A percentile compares a stretch with the other conserved stretches of the same genome.
phyloP scores from a whole-genome alignment of 2,329 filamentous ascomycete genomes.

The Fusarium scirpi region DNA sequence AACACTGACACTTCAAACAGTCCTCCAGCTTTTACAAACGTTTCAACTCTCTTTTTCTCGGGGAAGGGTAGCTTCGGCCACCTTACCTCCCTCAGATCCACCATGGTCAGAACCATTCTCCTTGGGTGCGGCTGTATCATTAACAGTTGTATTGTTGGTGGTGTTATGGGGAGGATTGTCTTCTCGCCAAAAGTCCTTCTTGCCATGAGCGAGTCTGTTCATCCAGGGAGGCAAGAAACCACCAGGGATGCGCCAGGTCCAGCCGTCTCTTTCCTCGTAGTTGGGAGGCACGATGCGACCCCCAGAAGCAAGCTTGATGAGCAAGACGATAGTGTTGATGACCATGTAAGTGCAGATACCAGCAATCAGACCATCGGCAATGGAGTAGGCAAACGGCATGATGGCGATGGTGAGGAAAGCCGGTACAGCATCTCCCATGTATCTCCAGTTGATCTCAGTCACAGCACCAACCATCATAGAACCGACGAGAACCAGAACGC shows the following conservation, averaged over 20 bases:
- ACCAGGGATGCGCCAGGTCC: constrained; percentile 82
- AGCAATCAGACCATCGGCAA: constrained; percentile 86
- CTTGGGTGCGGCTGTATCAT: constrained; percentile 26
- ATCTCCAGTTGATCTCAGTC: constrained; percentile 88
- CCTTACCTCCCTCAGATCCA: constrained; percentile 42
- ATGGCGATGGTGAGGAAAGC: constrained; percentile 85
- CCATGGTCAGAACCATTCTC: constrained; percentile 43
- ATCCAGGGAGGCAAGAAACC: constrained; percentile 83
- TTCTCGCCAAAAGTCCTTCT: constrained; percentile 78
- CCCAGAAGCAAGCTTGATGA: constrained; percentile 73
- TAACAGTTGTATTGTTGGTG: constrained; percentile 31
- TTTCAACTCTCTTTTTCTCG: constrained; percentile 37
- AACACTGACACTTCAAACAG: constrained; percentile 20
- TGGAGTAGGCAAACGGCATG: constrained; percentile 93
- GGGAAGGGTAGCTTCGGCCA: constrained; percentile 32
- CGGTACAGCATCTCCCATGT: constrained; percentile 84
- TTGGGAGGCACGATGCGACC: constrained; percentile 80
- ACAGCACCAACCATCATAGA: constrained; percentile 85
- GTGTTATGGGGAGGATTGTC: constrained; percentile 37
- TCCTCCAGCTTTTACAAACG: not conserved
- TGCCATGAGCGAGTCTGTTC: constrained; percentile 70
- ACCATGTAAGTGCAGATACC: constrained; percentile 82
- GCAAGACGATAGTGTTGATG: constrained; percentile 78
- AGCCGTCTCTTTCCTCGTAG: constrained; percentile 80
- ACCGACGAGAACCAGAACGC: constrained; percentile 89